phyloP scores from a whole-genome alignment of 306 rosid species.

The Cicer yamashitae region DNA sequence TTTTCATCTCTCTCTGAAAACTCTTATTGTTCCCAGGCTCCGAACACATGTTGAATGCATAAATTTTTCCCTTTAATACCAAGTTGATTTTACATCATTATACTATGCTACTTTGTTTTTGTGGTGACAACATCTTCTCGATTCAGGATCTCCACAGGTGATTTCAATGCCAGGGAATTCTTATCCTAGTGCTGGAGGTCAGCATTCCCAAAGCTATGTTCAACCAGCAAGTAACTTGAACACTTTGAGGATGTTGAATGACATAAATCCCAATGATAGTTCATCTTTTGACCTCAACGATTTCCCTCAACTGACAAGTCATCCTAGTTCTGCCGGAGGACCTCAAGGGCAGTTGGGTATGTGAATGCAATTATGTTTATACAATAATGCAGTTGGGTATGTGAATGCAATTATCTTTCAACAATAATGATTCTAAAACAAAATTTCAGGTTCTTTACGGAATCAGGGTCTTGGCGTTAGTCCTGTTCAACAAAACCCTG shows the following conservation, averaged over 20 bases:
- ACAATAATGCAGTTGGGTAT: conserved; percentile 65
- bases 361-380: conserved; percentile 31
- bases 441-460: conserved; percentile 83
- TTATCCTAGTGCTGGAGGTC: conserved; percentile 85
- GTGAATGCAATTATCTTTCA: conserved; percentile 33
- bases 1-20: not conserved
- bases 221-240: conserved; percentile 71
- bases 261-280: conserved; percentile 75
- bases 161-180: conserved; percentile 90
- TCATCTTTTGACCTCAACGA: conserved; percentile 94
- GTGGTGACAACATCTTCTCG: conserved; percentile 49
- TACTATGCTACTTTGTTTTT: conserved; percentile 22
- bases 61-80: not conserved
- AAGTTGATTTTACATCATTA: conserved; percentile 3
- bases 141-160: conserved; percentile 91
- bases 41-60: not conserved
- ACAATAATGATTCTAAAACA: conserved; percentile 36
- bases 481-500: conserved; percentile 97
- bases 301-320: conserved; percentile 89
- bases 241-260: conserved; percentile 95
- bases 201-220: conserved; percentile 75
- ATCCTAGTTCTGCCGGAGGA: conserved; percentile 97
- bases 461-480: conserved; percentile 94
- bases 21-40: not conserved
- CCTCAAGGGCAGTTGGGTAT: conserved; percentile 96